These are phyloP conservation scores for Epichloe brachyelytri DNA, from an alignment of 2,329 filamentous ascomycete species.

Conservation along the genomic window DNA sequence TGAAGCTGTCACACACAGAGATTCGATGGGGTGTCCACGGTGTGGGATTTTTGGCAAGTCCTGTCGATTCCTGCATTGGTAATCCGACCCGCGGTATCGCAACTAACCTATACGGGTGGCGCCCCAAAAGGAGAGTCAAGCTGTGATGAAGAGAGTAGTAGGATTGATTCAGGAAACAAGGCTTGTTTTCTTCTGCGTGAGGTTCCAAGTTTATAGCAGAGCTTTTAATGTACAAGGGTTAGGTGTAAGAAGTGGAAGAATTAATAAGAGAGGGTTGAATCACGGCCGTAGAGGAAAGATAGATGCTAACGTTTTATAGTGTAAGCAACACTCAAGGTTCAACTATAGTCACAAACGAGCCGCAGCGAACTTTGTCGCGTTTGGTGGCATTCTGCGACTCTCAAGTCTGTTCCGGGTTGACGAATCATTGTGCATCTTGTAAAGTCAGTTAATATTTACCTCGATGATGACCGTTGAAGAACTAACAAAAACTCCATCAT, in stretches of 20 bases:
- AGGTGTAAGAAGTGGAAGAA: no score
- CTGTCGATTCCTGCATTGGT: neutral
- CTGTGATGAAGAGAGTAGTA: conserved; percentile 31
- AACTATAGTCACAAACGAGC: no score
- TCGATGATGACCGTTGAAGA: no score
- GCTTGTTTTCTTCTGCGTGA: conserved; percentile 24
- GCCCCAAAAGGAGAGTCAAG: conserved; percentile 28
- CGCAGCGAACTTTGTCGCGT: no score
- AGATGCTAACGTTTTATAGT: no score
- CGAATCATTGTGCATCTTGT: no score
- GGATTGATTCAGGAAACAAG: conserved; percentile 26
- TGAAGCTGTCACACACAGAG: neutral
- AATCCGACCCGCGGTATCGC: neutral
- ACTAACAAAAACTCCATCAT: no score
- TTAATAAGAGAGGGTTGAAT: no score
- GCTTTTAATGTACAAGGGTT: neutral
- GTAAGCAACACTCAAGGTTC: no score
- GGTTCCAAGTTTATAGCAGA: conserved; percentile 26
- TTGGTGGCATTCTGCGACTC: neutral
- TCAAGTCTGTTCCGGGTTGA: no score
- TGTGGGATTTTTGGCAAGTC: neutral
- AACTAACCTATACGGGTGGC: neutral
- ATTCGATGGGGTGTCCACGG: neutral
- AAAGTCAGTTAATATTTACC: no score
- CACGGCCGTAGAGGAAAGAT: no score